Evolutionary conservation across 1,284 basidiomycete genomes (phyloP).

Genomic region (Marasmius tenuissimus): DNA sequence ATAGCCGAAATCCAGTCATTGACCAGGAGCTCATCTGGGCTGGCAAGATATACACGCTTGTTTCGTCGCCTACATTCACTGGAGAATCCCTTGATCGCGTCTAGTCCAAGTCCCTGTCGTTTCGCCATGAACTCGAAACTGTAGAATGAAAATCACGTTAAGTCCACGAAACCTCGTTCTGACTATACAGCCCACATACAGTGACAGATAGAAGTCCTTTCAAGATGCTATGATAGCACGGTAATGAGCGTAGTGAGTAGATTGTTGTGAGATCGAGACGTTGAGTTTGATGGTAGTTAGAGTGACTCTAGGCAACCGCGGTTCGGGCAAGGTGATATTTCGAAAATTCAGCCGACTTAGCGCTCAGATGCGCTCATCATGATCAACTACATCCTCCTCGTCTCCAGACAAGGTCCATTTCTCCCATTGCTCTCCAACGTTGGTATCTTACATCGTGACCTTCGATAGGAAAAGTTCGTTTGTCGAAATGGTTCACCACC

Average conservation of each 20-base stretch:
- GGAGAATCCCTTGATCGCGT: not conserved
- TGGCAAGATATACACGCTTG: not conserved
- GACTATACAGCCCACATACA: too few species aligned
- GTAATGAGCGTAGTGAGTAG: too few species aligned
- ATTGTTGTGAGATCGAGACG: too few species aligned
- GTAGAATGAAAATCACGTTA: too few species aligned
- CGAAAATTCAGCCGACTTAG: not conserved
- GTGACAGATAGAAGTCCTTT: too few species aligned
- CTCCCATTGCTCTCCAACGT: not conserved
- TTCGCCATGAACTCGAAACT: too few species aligned
- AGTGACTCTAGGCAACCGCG: too few species aligned
- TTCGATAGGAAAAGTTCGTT: slow-evolving; percentile 86
- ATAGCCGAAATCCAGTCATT: slow-evolving; percentile 1
- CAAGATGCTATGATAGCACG: too few species aligned
- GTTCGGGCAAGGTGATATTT: not conserved
- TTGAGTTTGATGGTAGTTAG: not conserved
- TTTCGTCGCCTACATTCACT: not conserved
- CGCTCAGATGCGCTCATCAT: slow-evolving; percentile 32
- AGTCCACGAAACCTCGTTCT: too few species aligned
- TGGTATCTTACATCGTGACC: not conserved
- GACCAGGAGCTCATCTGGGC: not conserved
- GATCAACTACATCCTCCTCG: slow-evolving; percentile 89
- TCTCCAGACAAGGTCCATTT: slow-evolving; percentile 85
- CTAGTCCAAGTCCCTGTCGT: not conserved
- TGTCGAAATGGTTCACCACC: slow-evolving; percentile 99